Evolutionary conservation across 148 eudicot genomes (phyloP).

Genomic region (Persicaria maculosa): DNA sequence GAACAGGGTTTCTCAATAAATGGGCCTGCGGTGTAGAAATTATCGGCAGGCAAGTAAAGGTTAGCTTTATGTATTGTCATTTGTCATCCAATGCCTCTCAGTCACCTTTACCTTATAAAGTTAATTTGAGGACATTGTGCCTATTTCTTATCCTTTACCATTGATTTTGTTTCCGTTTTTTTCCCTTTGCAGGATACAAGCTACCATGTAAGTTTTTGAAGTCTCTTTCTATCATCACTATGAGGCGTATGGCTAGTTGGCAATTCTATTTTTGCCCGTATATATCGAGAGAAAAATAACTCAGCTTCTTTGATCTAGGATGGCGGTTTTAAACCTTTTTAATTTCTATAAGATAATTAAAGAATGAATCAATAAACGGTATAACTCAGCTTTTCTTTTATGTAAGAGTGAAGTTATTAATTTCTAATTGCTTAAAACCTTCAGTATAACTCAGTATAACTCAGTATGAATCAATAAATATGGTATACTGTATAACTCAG

Average conservation of each 20-base stretch:
- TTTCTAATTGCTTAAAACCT: too few relatives aligned
- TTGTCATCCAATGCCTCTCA: not conserved
- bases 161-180: not conserved
- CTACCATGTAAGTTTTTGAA: not conserved
- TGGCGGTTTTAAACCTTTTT: not conserved
- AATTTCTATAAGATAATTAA: too few relatives aligned
- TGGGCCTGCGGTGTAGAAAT: not conserved
- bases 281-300: not conserved
- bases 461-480: too few relatives aligned
- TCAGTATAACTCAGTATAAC: too few relatives aligned
- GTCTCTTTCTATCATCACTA: not conserved
- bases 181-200: not conserved
- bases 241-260: not conserved
- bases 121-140: not conserved
- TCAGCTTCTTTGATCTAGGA: not conserved
- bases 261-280: not conserved
- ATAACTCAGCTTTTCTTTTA: too few relatives aligned
- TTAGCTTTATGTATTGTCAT: not conserved
- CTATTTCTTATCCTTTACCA: not conserved
- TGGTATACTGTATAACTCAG: too few relatives aligned
- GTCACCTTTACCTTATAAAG: not conserved
- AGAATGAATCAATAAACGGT: too few relatives aligned
- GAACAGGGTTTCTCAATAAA: conserved; percentile 6
- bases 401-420: too few relatives aligned
- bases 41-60: conserved; percentile 2